Evolutionary conservation across 768 basidiomycete species (phyloP).

Genomic region (Serendipita sp.): DNA sequence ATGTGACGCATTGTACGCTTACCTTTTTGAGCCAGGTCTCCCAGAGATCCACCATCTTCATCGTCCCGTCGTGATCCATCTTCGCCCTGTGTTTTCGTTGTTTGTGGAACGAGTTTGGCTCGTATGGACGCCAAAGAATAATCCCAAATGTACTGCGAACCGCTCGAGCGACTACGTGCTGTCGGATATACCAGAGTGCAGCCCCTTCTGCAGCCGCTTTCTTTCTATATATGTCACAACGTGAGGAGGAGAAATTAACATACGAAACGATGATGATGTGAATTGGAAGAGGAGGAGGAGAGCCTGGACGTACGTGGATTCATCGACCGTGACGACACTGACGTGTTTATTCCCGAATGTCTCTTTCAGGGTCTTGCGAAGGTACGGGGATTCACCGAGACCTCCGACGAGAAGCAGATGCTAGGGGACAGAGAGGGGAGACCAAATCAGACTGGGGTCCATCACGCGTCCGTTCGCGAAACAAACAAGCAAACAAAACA

Average conservation of each 20-base stretch:
- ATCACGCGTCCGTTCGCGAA: too few species aligned
- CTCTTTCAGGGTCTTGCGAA: background rate
- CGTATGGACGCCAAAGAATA: background rate
- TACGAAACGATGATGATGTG: too few species aligned
- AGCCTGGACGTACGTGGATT: background rate
- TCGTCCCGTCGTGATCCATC: background rate
- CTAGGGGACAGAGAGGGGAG: too few species aligned
- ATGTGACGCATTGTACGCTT: too few species aligned
- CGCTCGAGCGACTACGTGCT: constrained; percentile 6
- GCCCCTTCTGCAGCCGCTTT: constrained; percentile 3
- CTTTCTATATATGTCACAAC: background rate
- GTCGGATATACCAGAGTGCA: constrained; percentile 7
- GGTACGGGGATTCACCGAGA: constrained; percentile 6
- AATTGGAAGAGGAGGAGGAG: background rate
- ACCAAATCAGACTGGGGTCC: too few species aligned
- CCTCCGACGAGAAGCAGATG: constrained; percentile 7
- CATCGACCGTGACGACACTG: constrained; percentile 7
- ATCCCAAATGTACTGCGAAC: constrained; percentile 7
- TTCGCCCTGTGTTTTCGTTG: background rate
- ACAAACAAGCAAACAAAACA: too few species aligned
- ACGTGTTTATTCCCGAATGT: background rate
- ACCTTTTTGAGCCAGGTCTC: constrained; percentile 4
- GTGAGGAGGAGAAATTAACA: too few species aligned
- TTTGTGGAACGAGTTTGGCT: background rate
- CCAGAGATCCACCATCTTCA: constrained; percentile 7